Evolutionary conservation across 2,329 filamentous ascomycete species (phyloP).

Genomic region (Trichoderma sp.): DNA sequence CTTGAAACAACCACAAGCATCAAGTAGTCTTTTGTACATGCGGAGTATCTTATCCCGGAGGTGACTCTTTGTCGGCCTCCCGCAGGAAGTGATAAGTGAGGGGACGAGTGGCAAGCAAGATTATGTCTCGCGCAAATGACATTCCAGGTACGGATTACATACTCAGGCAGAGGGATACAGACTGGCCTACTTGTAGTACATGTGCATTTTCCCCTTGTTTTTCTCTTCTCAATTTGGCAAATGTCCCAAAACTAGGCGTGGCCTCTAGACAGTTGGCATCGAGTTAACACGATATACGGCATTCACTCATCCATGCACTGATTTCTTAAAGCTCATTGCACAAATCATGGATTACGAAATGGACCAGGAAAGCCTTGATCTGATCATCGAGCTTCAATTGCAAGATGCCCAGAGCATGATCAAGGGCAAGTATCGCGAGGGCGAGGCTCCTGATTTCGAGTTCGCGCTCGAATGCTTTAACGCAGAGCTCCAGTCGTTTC

Average conservation of each 20-base stretch:
- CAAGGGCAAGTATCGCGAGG: constrained; percentile 22
- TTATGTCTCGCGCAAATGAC: neutral
- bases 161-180: neutral
- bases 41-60: neutral
- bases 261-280: too few relatives aligned
- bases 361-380: constrained; percentile 21
- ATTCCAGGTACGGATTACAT: neutral
- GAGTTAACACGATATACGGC: too few relatives aligned
- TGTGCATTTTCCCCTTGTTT: neutral
- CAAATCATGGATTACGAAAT: neutral
- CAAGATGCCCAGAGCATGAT: constrained; percentile 20
- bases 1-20: too few relatives aligned
- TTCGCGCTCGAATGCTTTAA: constrained; percentile 20
- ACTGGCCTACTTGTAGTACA: neutral
- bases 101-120: neutral
- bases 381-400: constrained; percentile 26
- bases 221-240: neutral
- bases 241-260: neutral
- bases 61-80: neutral
- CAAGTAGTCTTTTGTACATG: neutral
- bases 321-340: neutral
- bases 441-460: constrained; percentile 19
- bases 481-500: constrained; percentile 20
- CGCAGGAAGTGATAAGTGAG: neutral
- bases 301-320: neutral